Conservation (phyloP, 139 green algal species). For the Pseudopediastrum boryanum region DNA sequence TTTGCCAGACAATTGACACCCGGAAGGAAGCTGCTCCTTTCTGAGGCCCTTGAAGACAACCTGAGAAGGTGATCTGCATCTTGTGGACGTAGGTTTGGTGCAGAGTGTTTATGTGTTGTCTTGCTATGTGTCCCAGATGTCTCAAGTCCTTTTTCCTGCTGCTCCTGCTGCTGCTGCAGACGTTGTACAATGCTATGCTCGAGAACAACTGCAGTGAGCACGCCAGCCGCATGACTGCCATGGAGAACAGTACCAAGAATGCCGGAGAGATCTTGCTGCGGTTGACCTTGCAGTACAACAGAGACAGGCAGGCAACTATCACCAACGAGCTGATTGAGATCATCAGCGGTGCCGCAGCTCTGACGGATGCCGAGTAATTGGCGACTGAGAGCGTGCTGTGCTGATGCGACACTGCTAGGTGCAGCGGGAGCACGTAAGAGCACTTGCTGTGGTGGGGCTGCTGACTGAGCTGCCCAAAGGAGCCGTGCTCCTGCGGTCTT, state of each 20-base stretch:
- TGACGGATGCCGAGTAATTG: slow-evolving; percentile 48
- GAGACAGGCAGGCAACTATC: slow-evolving; percentile 67
- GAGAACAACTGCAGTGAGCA: slow-evolving; percentile 98
- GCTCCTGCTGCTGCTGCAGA: slow-evolving; percentile 52
- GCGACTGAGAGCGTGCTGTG: too few species aligned
- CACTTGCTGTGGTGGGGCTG: too few species aligned
- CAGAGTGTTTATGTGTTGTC: too few species aligned
- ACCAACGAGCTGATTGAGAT: slow-evolving; percentile 99
- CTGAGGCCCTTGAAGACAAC: too few species aligned
- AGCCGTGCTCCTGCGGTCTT: too few species aligned
- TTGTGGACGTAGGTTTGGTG: not conserved
- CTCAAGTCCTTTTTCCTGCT: not conserved
- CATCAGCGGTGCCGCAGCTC: slow-evolving; percentile 88
- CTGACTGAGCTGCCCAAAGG: too few species aligned
- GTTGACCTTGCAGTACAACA: slow-evolving; percentile 87
- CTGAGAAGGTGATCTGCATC: not conserved
- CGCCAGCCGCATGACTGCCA: slow-evolving; percentile 94
- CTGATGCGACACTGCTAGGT: too few species aligned
- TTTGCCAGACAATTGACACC: too few species aligned
- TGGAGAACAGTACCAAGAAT: slow-evolving; percentile 98
- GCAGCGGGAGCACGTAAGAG: too few species aligned
- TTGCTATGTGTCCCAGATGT: too few species aligned
- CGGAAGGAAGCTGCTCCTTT: too few species aligned
- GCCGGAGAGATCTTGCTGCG: slow-evolving; percentile 94
- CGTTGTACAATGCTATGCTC: slow-evolving; percentile 93